These are phyloP conservation scores for Nemophila menziesii DNA, from an alignment of 257 asterid species.

Conservation along the genomic window DNA sequence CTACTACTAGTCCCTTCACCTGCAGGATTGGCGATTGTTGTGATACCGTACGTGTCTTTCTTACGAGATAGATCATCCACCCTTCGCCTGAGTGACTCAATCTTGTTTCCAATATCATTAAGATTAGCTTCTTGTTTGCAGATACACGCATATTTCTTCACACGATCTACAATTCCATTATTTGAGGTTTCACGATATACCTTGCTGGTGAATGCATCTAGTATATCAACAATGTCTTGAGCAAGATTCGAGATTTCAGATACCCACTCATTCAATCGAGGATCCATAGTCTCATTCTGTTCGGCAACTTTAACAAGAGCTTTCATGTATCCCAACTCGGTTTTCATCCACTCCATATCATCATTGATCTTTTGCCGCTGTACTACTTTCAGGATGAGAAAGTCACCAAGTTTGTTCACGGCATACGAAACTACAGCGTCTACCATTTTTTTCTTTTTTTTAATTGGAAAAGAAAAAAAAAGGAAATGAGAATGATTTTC, in stretches of 20 bases:
- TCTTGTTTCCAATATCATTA: not conserved
- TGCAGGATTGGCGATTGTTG: not conserved
- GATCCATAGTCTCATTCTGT: not conserved
- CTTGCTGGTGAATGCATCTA: slow-evolving; percentile 2
- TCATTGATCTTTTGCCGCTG: not conserved
- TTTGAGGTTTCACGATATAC: not conserved
- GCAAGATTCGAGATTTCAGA: not conserved
- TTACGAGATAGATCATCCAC: slow-evolving; percentile 3
- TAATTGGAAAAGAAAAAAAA: no score
- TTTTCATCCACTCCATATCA: not conserved
- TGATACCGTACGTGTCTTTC: slow-evolving; percentile 3
- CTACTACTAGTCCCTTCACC: no score
- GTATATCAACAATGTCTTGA: slow-evolving; percentile 2
- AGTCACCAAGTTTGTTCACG: slow-evolving; percentile 1
- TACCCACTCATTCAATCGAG: not conserved
- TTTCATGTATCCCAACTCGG: slow-evolving; percentile 5
- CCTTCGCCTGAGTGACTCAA: no score
- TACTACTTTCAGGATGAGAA: slow-evolving; percentile 5
- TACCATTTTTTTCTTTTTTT: slow-evolving; percentile 1
- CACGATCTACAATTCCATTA: slow-evolving; percentile 3
- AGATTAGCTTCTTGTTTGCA: slow-evolving; percentile 3
- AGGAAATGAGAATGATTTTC: no score
- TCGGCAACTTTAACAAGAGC: slow-evolving; percentile 4
- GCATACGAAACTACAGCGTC: slow-evolving; percentile 4
- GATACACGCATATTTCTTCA: slow-evolving; percentile 6